Base-by-base conservation (phyloP, 2,329 filamentous ascomycete species). In the Diaporthe humulicola region DNA sequence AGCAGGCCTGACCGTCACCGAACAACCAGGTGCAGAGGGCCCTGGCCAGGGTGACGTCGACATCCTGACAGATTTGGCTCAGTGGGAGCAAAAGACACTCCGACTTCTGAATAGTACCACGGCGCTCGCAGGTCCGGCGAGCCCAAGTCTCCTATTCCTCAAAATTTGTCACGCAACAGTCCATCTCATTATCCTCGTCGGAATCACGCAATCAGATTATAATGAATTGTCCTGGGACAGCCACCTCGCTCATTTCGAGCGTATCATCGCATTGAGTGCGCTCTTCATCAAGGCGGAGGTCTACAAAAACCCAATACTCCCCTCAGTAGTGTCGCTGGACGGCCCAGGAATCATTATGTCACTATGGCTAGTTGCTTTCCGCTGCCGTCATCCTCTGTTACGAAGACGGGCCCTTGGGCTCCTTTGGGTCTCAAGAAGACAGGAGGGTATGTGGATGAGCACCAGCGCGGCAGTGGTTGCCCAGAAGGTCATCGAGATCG, bases 361-460 rank as follows among this genome's bases (percentile, higher is more conserved):
- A 0, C 73, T 81, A 2, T 84, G 80, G 73, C 54, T 82, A 50
- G 73, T 76, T 1, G 74, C 73, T 0, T 77, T 79, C 6, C 78
- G 81, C 3, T 84, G 82, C 25, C 79, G 82, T 0, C 82, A 84
- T 72, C 80, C 81, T 0, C 67, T 78, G 36, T 60, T 83, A 0
- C 78, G 82, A 2, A 77, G 81, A 19, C 76, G 79, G 4, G 80
- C 78, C 1, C 66, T 83, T 8, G 52, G 67, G 5, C 75, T 83
- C 4, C 64, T 84, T 8, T 57, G 73, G 19, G 74, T 71, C 30
- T 69, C 79, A 25, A 81, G 80, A n/a, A 73, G 82, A 25, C 81
- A 82, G 19, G 82, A 83, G 42, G 82, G 81, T 3, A 77, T 80
- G 74, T 83, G 82, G 82, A 78, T 78, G 72, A 83, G 82, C 60